Evolutionary conservation across 495 filamentous ascomycete species (phyloP), one percentile per base, ranked within the genome.

Genomic region (Lindgomyces ingoldianus): DNA sequence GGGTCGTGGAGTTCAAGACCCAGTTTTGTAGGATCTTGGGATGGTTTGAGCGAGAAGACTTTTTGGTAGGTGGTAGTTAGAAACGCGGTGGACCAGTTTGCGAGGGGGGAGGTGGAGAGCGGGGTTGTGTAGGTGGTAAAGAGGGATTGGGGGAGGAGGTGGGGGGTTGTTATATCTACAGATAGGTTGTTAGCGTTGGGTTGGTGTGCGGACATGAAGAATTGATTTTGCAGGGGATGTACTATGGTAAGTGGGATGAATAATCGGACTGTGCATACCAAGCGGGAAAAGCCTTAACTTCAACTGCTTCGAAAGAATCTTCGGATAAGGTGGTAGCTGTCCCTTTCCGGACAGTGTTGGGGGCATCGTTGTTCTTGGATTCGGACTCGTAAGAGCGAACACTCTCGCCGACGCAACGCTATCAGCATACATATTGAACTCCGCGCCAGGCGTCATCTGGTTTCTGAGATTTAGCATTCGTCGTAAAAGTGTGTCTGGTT

Each of bases 1-100:
- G 93, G 93, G 71, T 99, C 94, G 70, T 99, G 94, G 66, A 98
- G 75, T 58, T 84, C 85, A 21, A 97, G 76, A 26, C 81, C 81
- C 0, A 83, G 83, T 33, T 71, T 79, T 26, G 82, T 85, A 1
- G 80, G 79, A 22, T 77, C 80, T 8, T 78, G 74, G 49, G 81
- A 79, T 10, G 83, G 78, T 42, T 87, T 81, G 10, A 89, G 67
- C 12, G 73, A 70, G 50, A 85, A 82, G 67, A 96, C 84, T 52
- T 92, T 94, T 54, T 77, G 74, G 76, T 93, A 96, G 3, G 89
- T 90, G 29, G 89, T 83, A 1, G 69, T 73, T 73, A 96, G 81
- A 72, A 98, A 97, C 6, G 86, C 88, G 14, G 81, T 74, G 12
- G 85, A 81, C 94, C 94, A 98, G 70, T 85, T 80, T 0, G 90